Conservation (phyloP, 1,284 basidiomycete genomes). For the Cutaneotrichosporon mucoides region DNA sequence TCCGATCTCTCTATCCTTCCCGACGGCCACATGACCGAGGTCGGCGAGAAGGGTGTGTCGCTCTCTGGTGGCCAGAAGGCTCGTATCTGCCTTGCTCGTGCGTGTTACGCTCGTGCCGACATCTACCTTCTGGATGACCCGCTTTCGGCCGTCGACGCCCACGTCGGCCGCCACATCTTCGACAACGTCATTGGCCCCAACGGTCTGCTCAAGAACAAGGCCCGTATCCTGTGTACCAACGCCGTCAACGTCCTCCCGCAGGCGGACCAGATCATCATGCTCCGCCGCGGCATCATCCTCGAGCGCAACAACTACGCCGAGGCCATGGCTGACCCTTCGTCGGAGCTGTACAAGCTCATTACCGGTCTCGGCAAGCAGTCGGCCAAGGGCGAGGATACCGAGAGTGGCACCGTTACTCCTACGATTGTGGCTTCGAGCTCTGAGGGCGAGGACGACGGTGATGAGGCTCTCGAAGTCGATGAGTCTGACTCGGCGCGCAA, state of each 20-base stretch:
- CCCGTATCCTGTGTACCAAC: constrained; percentile 80
- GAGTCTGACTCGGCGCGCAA: constrained; percentile 36
- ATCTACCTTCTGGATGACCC: constrained; percentile 57
- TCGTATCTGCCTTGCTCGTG: constrained; percentile 57
- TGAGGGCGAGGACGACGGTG: constrained; percentile 34
- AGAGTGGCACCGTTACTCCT: constrained; percentile 53
- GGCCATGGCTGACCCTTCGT: constrained; percentile 61
- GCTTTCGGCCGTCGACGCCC: constrained; percentile 61
- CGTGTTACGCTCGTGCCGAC: constrained; percentile 59
- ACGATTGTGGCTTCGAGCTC: constrained; percentile 30
- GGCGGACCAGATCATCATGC: constrained; percentile 72
- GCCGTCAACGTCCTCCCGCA: constrained; percentile 77
- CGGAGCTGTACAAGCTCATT: constrained; percentile 76
- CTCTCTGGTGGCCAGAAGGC: constrained; percentile 61
- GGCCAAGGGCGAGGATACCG: constrained; percentile 34
- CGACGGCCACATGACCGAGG: constrained; percentile 68
- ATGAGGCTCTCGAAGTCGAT: constrained; percentile 29
- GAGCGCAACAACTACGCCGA: constrained; percentile 68
- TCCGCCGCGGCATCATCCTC: constrained; percentile 78
- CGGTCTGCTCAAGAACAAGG: constrained; percentile 79
- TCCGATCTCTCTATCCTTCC: constrained; percentile 72
- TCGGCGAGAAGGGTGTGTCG: constrained; percentile 59
- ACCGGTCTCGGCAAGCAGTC: constrained; percentile 53
- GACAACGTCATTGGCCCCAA: constrained; percentile 86
- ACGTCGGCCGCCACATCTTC: constrained; percentile 63